Base-by-base conservation (phyloP, 2,329 filamentous ascomycete genomes). In the Fusarium avenaceum region DNA sequence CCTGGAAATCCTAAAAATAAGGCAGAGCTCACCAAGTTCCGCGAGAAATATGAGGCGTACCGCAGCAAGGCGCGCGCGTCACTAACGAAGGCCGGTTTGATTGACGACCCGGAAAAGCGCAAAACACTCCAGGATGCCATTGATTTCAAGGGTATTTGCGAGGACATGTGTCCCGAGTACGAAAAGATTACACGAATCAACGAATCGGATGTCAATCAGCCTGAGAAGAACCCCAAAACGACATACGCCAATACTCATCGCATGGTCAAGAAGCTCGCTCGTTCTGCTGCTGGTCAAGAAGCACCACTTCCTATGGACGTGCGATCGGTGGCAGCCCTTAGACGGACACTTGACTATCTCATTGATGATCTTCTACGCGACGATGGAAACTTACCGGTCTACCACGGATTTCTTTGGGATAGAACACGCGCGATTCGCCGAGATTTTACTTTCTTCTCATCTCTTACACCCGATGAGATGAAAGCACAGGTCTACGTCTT, bases 151-250 rank as follows among this genome's bases (percentile, higher is more conserved):
- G 89, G 89, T 15, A 89, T 89, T 45, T 90, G 88, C 71, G 87
- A 90, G 70, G 86, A 89, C 26, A 91, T 90, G 89, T 91, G 89
- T 63, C 89, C 89, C 7, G 86, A 90, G 65, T 90, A 86, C 75
- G 89, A 91, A 74, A 86, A 86, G 74, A 84, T 89, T 33, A 86
- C 83, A 49, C 83, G 89, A 63, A 90, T 91, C 57, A 85, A 85
- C 47, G 87, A 90, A 73, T 80, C 83, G 69, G 86, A 90, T 63
- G 83, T 89, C 22, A 84, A 86, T 67, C 78, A 78, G 8, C 80
- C 85, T 8, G 88, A 90, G 72, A 89, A 86, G 70, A 80, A 82
- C 55, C 67, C 77, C 2, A 69, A 72, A 32, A 84, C 80, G 2
- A 75, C 77, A 20, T 82, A 84, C 71, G 81, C 87, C 6, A 80